These are phyloP conservation scores for Papiliotrema flavescens DNA, from an alignment of 1,284 basidiomycete species.

Conservation along the genomic window DNA sequence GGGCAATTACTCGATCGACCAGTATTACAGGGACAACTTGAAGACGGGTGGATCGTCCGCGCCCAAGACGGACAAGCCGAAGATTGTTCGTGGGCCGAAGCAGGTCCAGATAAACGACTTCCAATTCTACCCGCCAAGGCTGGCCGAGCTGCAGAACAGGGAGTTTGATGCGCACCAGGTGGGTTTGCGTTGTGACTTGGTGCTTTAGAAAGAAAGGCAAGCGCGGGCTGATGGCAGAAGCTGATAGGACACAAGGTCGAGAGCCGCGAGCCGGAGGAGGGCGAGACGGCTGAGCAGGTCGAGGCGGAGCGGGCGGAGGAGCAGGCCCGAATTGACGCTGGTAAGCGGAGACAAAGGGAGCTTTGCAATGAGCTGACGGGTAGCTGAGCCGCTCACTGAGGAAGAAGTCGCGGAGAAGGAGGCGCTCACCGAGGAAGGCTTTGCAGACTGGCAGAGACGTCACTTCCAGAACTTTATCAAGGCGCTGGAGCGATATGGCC, in stretches of 20 bases:
- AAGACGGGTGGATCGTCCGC: constrained; percentile 59
- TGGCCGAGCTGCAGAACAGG: constrained; percentile 81
- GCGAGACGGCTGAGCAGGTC: constrained; percentile 74
- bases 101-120: constrained; percentile 88
- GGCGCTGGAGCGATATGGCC: constrained; percentile 81
- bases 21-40: constrained; percentile 90
- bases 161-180: constrained; percentile 81
- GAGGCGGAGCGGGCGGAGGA: constrained; percentile 76
- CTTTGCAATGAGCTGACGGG: not conserved
- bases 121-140: constrained; percentile 87
- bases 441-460: constrained; percentile 83
- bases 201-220: too few relatives aligned
- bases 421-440: constrained; percentile 70
- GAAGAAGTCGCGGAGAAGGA: constrained; percentile 80
- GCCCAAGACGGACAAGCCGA: constrained; percentile 74
- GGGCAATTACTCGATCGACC: constrained; percentile 90
- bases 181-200: constrained; percentile 10
- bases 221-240: constrained; percentile 39
- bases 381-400: constrained; percentile 82
- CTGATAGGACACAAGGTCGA: constrained; percentile 69
- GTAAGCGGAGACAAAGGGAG: constrained; percentile 46
- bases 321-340: constrained; percentile 81
- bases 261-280: constrained; percentile 62
- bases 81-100: constrained; percentile 82
- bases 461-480: constrained; percentile 91